Evolutionary conservation across 208 protist species (phyloP), one percentile per base, ranked within the genome.

Genomic region (Trypanosoma scelopori): DNA sequence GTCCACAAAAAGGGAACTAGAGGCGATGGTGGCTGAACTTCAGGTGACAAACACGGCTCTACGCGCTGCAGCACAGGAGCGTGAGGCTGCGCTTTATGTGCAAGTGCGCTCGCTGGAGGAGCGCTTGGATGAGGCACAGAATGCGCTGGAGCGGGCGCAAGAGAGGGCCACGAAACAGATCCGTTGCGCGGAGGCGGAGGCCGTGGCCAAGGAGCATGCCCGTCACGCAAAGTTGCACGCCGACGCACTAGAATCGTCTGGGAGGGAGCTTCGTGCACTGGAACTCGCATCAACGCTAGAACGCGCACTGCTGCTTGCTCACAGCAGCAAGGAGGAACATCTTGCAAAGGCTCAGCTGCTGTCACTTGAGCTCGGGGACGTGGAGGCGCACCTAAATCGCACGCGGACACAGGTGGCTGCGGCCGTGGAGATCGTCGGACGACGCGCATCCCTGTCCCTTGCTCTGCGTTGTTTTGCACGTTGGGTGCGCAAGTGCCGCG

Each of bases 401-500:
- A 7, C 39, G 41, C 3, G 41, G n/a, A 18, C 25, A 3, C 63
- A 69, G 42, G 30, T 28, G 18, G 52, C 43, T 23, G 27, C 63
- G 6, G 20, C 53, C 6, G 32, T 55, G 5, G 45, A 25, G 20
- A 13, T 53, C 15, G n/a, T 69, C 12, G 63, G 22, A 7, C 52
- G 45, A 25, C 23, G 41, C 32, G 53, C 13, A 2, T 12, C 16
- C 4, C 1, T 42, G 0, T 37, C 25, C 9, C 28, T 58, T 51
- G 28, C 35, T 13, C 37, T 28, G 39, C 52, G 50, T 28, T 58
- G 18, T 60, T 46, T 52, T 15, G 6, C n/a, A 1, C n/a, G 13
- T 6, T 69, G 63, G 63, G 35, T 3, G n/a, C 45, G 35, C 28
- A 27, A 22, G 27, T 69, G 41, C 20, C 30, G 42, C 45, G 27